phyloP scores from a whole-genome alignment of 768 basidiomycete species.

The Bullera alba region DNA sequence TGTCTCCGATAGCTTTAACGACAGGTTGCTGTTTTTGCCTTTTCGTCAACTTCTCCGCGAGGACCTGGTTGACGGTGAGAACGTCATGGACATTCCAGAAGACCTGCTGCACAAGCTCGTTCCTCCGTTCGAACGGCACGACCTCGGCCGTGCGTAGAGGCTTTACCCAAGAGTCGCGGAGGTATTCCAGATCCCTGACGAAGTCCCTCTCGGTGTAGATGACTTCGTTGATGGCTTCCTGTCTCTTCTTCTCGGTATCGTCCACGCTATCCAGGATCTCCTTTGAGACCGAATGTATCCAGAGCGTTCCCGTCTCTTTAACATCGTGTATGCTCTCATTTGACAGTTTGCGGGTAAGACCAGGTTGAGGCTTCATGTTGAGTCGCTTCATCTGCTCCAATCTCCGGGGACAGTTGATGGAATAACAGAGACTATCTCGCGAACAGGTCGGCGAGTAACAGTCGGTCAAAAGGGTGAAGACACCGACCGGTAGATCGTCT shows the following conservation, averaged over 20 bases:
- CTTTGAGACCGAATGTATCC: conserved; percentile 93
- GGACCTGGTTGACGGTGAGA: conserved; percentile 76
- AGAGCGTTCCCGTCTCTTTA: conserved; percentile 76
- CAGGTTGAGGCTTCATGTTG: conserved; percentile 90
- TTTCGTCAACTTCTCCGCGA: conserved; percentile 90
- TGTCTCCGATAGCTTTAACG: conserved; percentile 84
- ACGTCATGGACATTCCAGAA: conserved; percentile 98
- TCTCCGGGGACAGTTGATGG: conserved; percentile 88
- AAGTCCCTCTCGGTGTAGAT: conserved; percentile 92
- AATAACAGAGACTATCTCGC: conserved; percentile 88
- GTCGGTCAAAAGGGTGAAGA: conserved; percentile 91
- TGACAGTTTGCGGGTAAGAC: conserved; percentile 74
- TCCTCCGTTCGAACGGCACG: conserved; percentile 66
- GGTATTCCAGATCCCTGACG: conserved; percentile 94
- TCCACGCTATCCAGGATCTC: conserved; percentile 89
- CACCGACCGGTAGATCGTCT: conserved; percentile 70
- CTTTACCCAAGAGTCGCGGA: conserved; percentile 88
- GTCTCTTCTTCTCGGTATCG: conserved; percentile 86
- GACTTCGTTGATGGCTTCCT: conserved; percentile 98
- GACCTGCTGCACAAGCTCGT: conserved; percentile 83
- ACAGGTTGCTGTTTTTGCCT: conserved; percentile 92
- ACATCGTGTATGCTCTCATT: conserved; percentile 73
- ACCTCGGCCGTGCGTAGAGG: conserved; percentile 65
- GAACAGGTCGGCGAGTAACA: conserved; percentile 98
- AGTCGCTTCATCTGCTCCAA: conserved; percentile 88